These are phyloP conservation scores for Pleurotus cornucopiae DNA, from an alignment of 768 basidiomycete species.

Conservation along the genomic window DNA sequence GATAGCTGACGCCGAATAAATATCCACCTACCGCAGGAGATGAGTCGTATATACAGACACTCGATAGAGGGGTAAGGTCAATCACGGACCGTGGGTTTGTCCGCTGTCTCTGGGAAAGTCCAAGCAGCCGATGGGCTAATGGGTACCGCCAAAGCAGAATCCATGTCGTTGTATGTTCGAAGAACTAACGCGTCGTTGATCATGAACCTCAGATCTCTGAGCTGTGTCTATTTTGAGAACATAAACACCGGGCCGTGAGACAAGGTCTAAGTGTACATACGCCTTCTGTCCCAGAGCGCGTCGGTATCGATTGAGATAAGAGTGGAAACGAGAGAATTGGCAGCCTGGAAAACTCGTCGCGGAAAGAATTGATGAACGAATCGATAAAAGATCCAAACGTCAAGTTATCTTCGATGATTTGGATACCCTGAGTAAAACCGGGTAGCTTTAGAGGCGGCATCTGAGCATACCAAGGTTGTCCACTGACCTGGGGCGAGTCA, in stretches of 20 bases:
- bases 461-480: background rate
- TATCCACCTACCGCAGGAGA: constrained; percentile 12
- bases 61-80: too few relatives aligned
- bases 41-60: too few relatives aligned
- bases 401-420: constrained; percentile 57
- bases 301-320: constrained; percentile 41
- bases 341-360: constrained; percentile 67
- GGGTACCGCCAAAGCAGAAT: constrained; percentile 43
- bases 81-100: background rate
- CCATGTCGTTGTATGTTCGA: constrained; percentile 43
- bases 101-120: constrained; percentile 8
- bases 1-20: constrained; percentile 54
- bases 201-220: constrained; percentile 32
- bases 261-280: constrained; percentile 34
- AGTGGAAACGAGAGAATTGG: constrained; percentile 54
- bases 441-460: background rate
- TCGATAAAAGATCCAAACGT: constrained; percentile 64
- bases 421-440: constrained; percentile 49
- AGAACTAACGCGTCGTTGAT: constrained; percentile 65
- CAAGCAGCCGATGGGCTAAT: too few relatives aligned
- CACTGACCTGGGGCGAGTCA: constrained; percentile 61
- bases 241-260: constrained; percentile 9
- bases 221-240: constrained; percentile 22
- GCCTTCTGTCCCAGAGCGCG: constrained; percentile 20
- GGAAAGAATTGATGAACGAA: constrained; percentile 53